Evolutionary conservation across 139 green algal genomes (phyloP), one percentile per base, ranked within the genome.

Genomic region (Coelastrella sp.): DNA sequence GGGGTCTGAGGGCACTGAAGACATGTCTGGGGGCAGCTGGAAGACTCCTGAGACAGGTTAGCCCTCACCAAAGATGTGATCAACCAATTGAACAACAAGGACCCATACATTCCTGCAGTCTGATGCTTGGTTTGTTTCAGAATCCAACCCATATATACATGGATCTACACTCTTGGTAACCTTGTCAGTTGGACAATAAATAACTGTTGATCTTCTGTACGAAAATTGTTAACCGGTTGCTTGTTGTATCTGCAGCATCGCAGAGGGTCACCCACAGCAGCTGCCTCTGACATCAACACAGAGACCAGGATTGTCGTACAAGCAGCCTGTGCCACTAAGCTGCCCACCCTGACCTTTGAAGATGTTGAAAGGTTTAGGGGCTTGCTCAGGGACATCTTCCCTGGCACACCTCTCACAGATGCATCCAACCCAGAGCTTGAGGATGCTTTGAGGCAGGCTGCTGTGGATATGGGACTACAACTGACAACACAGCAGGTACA

Each of bases 281-380:
- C n/a, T 21, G 23, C 45, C 37, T 30, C 43, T 67, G 53, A 64
- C 45, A 0, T 64, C 69, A 41, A 25, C 73, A 15, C 45, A 25
- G 94, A 96, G 90, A 77, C 79, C 30, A 74, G 88, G 51, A 85
- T 97, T 59, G 84, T 96, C 25, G 85, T 98, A 25, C 89, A 86
- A n/a, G 89, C 94, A 25, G 85, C 96, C 32, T 84, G 88, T 19
- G 91, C 91, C 27, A 95, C 92, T 32, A 98, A 95, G 74, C 88
- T 96, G 67, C 95, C 94, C 4, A 94, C 93, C 19, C 90, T 97
- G 13, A 95, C 92, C 0, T 93, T 92, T 77, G 87, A 93, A 11
- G 95, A 96, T 86, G 90, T 86, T 30, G 53, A 25, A 4, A 59
- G 83, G 6, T 91, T 89, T 57, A 64, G 87, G 21, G 90, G 87